Conservation (phyloP, 1,284 basidiomycete species). For the Marasmius sp. region DNA sequence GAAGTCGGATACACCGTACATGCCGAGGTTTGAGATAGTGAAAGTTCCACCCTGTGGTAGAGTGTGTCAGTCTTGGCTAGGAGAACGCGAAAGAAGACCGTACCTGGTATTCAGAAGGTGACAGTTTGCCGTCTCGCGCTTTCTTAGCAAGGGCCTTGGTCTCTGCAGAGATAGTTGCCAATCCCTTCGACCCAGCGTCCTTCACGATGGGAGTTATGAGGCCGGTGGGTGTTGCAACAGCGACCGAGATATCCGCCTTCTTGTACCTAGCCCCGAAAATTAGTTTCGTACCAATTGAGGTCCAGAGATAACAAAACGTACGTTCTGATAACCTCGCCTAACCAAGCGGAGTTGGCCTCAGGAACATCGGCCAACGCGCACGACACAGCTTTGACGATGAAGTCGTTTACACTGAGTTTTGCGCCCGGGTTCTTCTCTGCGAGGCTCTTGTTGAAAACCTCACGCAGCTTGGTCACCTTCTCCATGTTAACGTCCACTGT, state of each 20-base stretch:
- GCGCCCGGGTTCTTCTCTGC: slow-evolving; percentile 82
- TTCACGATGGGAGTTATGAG: slow-evolving; percentile 98
- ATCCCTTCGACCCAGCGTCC: slow-evolving; percentile 89
- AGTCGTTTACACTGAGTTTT: slow-evolving; percentile 98
- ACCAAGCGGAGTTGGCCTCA: slow-evolving; percentile 97
- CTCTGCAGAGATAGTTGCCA: slow-evolving; percentile 90
- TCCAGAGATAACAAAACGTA: slow-evolving; percentile 41
- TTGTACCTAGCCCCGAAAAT: slow-evolving; percentile 67
- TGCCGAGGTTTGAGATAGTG: slow-evolving; percentile 99
- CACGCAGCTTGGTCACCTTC: slow-evolving; percentile 90
- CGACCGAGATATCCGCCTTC: slow-evolving; percentile 95
- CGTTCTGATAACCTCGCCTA: slow-evolving; percentile 95
- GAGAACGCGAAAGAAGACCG: slow-evolving; percentile 4
- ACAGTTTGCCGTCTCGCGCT: slow-evolving; percentile 95
- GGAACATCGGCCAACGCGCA: slow-evolving; percentile 94
- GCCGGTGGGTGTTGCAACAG: slow-evolving; percentile 94
- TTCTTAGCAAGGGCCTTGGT: slow-evolving; percentile 92
- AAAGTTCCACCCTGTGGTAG: slow-evolving; percentile 85
- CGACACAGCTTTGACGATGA: slow-evolving; percentile 93
- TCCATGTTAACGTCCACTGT: slow-evolving; percentile 97
- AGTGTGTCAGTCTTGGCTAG: background rate
- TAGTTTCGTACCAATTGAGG: slow-evolving; percentile 4
- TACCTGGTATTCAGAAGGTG: slow-evolving; percentile 95
- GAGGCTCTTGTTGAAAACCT: slow-evolving; percentile 92
- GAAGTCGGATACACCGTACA: slow-evolving; percentile 95